Evolutionary conservation across 306 rosid species (phyloP).

Genomic region (Fragaria iinumae): DNA sequence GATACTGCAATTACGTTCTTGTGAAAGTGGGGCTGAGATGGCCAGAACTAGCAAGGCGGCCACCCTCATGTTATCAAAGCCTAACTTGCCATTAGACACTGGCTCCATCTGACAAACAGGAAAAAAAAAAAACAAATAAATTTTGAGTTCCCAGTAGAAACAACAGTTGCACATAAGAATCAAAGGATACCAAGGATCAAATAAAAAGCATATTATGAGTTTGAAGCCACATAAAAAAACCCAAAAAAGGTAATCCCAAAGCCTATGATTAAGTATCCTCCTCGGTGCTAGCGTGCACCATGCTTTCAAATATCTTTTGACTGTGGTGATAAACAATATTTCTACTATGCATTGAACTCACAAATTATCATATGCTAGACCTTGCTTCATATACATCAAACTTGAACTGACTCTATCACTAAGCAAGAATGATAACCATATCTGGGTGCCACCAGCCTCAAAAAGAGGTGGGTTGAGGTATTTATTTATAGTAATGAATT

Average conservation of each 20-base stretch:
- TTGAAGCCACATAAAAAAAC: background rate
- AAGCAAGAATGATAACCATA: background rate
- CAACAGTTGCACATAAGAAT: background rate
- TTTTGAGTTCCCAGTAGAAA: background rate
- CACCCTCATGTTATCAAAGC: conserved; percentile 54
- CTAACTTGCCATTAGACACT: conserved; percentile 52
- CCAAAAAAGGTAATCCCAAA: background rate
- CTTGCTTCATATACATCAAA: background rate
- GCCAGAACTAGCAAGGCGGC: conserved; percentile 64
- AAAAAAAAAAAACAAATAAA: conserved; percentile 15
- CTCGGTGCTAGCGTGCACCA: background rate
- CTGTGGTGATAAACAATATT: background rate
- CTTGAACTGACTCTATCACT: background rate
- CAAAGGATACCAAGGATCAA: background rate
- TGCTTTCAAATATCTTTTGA: background rate
- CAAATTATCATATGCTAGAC: background rate
- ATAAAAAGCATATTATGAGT: background rate
- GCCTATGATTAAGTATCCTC: background rate
- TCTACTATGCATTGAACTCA: background rate
- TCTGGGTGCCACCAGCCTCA: background rate
- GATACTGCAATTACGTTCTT: conserved; percentile 37
- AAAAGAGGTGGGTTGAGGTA: background rate
- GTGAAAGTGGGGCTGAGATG: conserved; percentile 57
- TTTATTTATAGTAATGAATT: background rate
- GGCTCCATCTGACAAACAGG: conserved; percentile 57